These are phyloP conservation scores for Tulasnella sp. DNA, from an alignment of 768 basidiomycete genomes.

Conservation along the genomic window DNA sequence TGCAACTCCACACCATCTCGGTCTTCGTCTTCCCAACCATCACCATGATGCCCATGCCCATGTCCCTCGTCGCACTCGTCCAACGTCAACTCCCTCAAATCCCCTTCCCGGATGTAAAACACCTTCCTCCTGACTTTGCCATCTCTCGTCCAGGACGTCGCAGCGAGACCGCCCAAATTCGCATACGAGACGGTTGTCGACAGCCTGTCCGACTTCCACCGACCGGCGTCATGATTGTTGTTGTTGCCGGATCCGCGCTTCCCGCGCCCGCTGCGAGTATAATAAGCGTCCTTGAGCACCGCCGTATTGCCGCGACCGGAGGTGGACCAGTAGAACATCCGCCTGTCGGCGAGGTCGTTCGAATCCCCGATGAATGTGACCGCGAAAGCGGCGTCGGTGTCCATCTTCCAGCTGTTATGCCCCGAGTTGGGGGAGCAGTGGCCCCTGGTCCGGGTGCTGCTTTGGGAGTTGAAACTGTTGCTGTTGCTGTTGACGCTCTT, in stretches of 20 bases:
- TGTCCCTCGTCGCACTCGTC: not conserved
- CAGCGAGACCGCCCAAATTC: not conserved
- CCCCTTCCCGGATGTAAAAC: not conserved
- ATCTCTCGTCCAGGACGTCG: not conserved
- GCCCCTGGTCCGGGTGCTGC: not conserved
- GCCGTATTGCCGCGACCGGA: not conserved
- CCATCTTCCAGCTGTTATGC: not conserved
- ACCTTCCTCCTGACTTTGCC: not conserved
- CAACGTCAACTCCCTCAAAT: conserved; percentile 8
- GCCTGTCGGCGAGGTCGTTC: not conserved
- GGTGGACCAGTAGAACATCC: conserved; percentile 11
- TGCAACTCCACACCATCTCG: conserved; percentile 1
- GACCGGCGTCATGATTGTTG: not conserved
- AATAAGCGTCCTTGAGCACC: conserved; percentile 4
- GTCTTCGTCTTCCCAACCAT: not conserved
- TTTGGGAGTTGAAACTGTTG: not conserved
- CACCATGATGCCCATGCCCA: not conserved
- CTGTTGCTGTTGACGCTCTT: not conserved
- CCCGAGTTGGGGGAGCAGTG: not conserved
- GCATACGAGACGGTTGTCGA: not conserved
- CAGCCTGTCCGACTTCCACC: not conserved
- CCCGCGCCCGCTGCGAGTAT: not conserved
- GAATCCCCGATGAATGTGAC: not conserved
- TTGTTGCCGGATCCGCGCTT: not conserved
- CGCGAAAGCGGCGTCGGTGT: not conserved